A percentile compares a stretch with the other conserved stretches of the same genome.
Conservation (phyloP, 2,329 filamentous ascomycete species). For the Fonsecaea monophora region DNA sequence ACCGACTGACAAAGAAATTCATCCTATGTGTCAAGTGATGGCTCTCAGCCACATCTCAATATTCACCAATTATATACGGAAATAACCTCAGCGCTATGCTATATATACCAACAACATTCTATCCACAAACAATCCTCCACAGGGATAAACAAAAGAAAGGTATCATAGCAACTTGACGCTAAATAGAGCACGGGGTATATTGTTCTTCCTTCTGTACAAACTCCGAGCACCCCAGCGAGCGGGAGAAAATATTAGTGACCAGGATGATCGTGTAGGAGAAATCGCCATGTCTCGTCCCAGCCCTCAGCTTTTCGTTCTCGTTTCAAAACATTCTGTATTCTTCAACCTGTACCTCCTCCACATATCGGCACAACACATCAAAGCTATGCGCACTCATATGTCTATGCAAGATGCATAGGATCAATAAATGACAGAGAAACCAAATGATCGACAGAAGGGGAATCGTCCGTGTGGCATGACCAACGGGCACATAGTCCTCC, state of each 20-base stretch:
- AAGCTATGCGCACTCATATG: background rate
- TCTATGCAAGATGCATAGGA: background rate
- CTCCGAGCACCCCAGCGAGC: background rate
- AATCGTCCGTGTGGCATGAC: background rate
- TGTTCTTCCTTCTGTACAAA: conserved; percentile 2
- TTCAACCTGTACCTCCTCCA: background rate
- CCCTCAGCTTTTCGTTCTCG: conserved; percentile 1
- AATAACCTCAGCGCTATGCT: conserved; percentile 3
- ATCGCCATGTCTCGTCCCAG: conserved; percentile 1
- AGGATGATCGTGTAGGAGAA: background rate
- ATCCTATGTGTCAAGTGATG: background rate
- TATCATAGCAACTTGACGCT: conserved; percentile 2
- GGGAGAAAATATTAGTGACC: conserved; percentile 2
- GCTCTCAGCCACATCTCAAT: background rate
- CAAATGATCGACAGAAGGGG: conserved; percentile 5
- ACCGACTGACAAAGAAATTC: background rate
- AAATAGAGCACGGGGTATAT: conserved; percentile 16
- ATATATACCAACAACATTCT: conserved; percentile 6
- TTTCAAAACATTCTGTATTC: conserved; percentile 3
- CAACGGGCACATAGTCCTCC: background rate
- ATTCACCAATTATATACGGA: background rate
- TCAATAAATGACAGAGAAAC: conserved; percentile 1
- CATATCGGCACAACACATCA: background rate
- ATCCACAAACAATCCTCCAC: conserved; percentile 3
- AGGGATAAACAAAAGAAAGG: conserved; percentile 1